A percentile compares a stretch with the other conserved stretches of the same genome.
phyloP scores from a whole-genome alignment of 768 basidiomycete species.

The Harrya chromipes region DNA sequence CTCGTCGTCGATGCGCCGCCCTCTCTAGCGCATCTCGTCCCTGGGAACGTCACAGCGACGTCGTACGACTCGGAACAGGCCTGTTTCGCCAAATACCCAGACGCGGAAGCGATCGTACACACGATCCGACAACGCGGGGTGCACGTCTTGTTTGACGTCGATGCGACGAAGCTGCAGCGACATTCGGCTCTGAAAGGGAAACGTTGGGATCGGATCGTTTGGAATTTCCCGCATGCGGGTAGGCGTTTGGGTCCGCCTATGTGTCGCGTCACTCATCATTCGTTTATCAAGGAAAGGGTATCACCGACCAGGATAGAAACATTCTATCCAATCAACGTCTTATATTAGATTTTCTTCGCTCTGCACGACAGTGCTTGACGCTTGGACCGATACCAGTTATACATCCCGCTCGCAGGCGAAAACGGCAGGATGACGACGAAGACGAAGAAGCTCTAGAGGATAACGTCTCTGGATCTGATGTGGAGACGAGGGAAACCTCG shows the following conservation, averaged over 20 bases:
- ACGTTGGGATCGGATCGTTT: slow-evolving; percentile 77
- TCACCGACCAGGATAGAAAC: slow-evolving; percentile 91
- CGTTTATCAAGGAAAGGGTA: slow-evolving; percentile 65
- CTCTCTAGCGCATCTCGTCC: slow-evolving; percentile 50
- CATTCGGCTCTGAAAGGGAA: slow-evolving; percentile 52
- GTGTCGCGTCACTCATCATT: not conserved
- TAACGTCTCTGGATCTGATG: slow-evolving; percentile 17
- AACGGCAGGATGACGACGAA: slow-evolving; percentile 41
- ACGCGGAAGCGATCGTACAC: slow-evolving; percentile 56
- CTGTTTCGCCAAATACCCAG: slow-evolving; percentile 82
- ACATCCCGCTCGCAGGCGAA: slow-evolving; percentile 42
- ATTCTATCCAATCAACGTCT: slow-evolving; percentile 86
- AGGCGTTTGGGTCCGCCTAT: slow-evolving; percentile 19
- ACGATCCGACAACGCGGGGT: slow-evolving; percentile 57
- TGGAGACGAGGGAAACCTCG: not conserved
- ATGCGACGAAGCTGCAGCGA: slow-evolving; percentile 77
- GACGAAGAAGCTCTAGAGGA: slow-evolving; percentile 36
- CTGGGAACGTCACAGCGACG: slow-evolving; percentile 77
- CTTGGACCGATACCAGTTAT: slow-evolving; percentile 52
- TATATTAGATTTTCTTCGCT: slow-evolving; percentile 77
- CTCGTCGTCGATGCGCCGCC: slow-evolving; percentile 50
- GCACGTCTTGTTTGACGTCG: slow-evolving; percentile 74
- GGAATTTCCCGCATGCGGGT: slow-evolving; percentile 98
- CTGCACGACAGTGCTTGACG: slow-evolving; percentile 58
- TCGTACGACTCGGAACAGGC: slow-evolving; percentile 76